These are phyloP conservation scores for Sphaerulina musiva DNA, from an alignment of 2,329 filamentous ascomycete species.

Conservation along the genomic window DNA sequence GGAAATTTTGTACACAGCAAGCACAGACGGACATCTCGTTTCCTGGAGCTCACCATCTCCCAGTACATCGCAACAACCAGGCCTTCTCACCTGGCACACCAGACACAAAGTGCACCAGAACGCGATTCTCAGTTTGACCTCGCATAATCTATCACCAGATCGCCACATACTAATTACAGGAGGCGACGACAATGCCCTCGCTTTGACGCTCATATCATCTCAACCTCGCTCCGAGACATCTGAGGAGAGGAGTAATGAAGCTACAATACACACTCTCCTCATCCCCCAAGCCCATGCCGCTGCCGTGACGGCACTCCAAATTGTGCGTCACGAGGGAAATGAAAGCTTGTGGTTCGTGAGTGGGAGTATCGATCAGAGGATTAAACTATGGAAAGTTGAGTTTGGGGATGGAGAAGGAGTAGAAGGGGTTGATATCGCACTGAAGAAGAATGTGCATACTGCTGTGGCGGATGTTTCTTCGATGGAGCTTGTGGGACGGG, in stretches of 20 bases:
- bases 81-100: conserved; percentile 31
- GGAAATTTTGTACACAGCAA: conserved; percentile 54
- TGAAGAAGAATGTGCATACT: conserved; percentile 36
- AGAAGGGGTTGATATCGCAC: conserved; percentile 31
- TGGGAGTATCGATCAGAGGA: conserved; percentile 43
- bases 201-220: conserved; percentile 42
- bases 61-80: neutral
- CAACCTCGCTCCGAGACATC: neutral
- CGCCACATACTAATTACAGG: conserved; percentile 60
- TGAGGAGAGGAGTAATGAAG: neutral
- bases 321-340: conserved; percentile 25
- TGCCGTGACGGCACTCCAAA: conserved; percentile 55
- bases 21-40: conserved; percentile 73
- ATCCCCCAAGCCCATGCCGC: conserved; percentile 62
- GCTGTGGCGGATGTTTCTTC: conserved; percentile 52
- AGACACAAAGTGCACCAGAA: conserved; percentile 64
- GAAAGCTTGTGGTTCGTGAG: conserved; percentile 21
- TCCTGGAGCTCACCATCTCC: conserved; percentile 44
- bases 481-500: conserved; percentile 33
- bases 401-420: conserved; percentile 22
- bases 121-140: conserved; percentile 58
- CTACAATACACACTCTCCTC: conserved; percentile 31
- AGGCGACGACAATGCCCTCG: conserved; percentile 82
- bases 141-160: conserved; percentile 29
- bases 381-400: conserved; percentile 43